Conservation (phyloP, 2,329 filamentous ascomycete genomes). For the Fusarium brevicatenulatum region DNA sequence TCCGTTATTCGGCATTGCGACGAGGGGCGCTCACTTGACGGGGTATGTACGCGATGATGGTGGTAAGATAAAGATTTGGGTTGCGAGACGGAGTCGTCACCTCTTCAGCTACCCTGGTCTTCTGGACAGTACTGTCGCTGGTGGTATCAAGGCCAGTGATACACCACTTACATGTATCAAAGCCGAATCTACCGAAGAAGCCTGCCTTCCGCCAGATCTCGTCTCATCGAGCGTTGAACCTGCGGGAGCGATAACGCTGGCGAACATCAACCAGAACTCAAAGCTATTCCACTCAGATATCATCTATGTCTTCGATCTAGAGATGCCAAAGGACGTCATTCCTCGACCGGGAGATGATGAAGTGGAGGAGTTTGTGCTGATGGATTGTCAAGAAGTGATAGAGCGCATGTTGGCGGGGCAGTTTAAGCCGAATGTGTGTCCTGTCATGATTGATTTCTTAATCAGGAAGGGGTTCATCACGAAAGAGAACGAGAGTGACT, state of each 20-base stretch:
- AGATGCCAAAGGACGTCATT: slow-evolving; percentile 66
- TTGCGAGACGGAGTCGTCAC: slow-evolving; percentile 70
- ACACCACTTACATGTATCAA: slow-evolving; percentile 74
- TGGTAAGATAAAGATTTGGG: slow-evolving; percentile 73
- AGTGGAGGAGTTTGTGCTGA: slow-evolving; percentile 78
- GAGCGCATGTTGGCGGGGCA: slow-evolving; percentile 70
- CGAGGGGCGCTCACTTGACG: slow-evolving; percentile 74
- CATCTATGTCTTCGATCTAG: slow-evolving; percentile 79
- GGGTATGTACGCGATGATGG: slow-evolving; percentile 59
- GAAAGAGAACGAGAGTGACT: slow-evolving; percentile 76
- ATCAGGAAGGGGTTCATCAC: slow-evolving; percentile 80
- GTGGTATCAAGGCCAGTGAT: slow-evolving; percentile 76
- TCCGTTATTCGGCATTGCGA: slow-evolving; percentile 73
- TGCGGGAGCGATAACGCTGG: slow-evolving; percentile 50
- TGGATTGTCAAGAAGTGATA: slow-evolving; percentile 69
- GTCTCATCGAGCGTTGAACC: slow-evolving; percentile 42
- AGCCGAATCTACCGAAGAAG: slow-evolving; percentile 79
- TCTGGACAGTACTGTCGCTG: slow-evolving; percentile 84
- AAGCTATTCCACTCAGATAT: slow-evolving; percentile 52
- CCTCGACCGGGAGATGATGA: slow-evolving; percentile 80
- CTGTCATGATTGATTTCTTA: slow-evolving; percentile 84
- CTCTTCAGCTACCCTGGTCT: slow-evolving; percentile 80
- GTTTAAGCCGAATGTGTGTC: slow-evolving; percentile 87
- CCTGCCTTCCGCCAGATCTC: slow-evolving; percentile 52
- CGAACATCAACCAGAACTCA: slow-evolving; percentile 44